Base-by-base conservation (phyloP, 2,329 filamentous ascomycete genomes). In the Colletotrichum sp. region DNA sequence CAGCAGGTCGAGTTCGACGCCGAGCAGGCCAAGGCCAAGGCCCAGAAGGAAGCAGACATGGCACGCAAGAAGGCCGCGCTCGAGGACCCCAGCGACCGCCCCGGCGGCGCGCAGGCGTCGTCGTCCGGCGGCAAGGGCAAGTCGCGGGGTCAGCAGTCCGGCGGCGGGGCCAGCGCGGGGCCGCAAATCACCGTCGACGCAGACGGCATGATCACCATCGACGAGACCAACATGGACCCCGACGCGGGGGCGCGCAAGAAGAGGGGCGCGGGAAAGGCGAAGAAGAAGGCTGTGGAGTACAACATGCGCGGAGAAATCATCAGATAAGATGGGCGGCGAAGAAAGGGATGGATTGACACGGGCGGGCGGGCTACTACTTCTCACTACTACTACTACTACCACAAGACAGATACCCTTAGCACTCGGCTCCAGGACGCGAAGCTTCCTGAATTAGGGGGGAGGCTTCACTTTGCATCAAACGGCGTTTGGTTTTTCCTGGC, bases 51-150 rank as follows among this genome's bases (percentile, higher is more conserved):
- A 21, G 88, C 89, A 79, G 83, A 87, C 65, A 87, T 87, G 81
- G 83, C 85, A 75, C 86, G 86, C 84, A 88, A 86, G 85, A 84
- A 85, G 34, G 88, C 90, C 80, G 87, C 87, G 72, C 84, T 90
- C 24, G 88, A 89, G 76, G 87, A 86, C 16, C 86, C 87, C 55
- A 85, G 85, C 18, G 77, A 78, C 10, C 55, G 73, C 72, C 6
- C 74, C 21, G 75, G 49, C 26, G 78, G 69, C 12, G 78, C 44
- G 12, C 44, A 77, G 16, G 34, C 26, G 10, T 66, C 69, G 12
- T 15, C 70, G 3, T 36, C 36, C 13, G 76, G 76, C 28, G 68
- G 72, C 12, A 36, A 69, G 52, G 24, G 44, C 24, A 64, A 73
- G 3, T 63, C 52, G 36, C 36, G 63, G 59, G 52, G 49, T 8